phyloP scores from a whole-genome alignment of 345 rosid species.

The Rhodomyrtus tomentosa region DNA sequence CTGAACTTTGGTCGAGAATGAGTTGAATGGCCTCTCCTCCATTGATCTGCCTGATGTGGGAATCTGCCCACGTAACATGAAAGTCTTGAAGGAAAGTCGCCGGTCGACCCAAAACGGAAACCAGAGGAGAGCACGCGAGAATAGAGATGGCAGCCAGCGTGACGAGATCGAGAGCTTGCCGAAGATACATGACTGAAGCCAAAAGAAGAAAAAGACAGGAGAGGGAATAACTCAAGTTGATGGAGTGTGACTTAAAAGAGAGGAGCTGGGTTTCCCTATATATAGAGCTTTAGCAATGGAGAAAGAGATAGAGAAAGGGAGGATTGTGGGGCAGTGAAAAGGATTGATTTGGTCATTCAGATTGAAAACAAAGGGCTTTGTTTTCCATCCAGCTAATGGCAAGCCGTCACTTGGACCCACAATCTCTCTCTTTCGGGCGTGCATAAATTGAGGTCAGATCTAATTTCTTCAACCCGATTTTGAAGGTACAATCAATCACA shows the following conservation, averaged over 20 bases:
- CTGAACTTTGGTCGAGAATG: conserved; percentile 69
- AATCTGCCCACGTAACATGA: conserved; percentile 53
- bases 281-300: background rate
- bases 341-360: background rate
- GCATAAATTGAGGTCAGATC: background rate
- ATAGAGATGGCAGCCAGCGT: background rate
- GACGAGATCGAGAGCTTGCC: background rate
- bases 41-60: conserved; percentile 56
- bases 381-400: conserved; percentile 77
- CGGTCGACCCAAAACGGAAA: conserved; percentile 30
- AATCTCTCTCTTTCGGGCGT: background rate
- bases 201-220: background rate
- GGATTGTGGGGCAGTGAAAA: conserved; percentile 4
- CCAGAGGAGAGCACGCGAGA: background rate
- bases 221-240: background rate
- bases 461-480: background rate
- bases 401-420: conserved; percentile 56
- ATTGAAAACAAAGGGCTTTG: conserved; percentile 17
- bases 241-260: background rate
- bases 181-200: background rate
- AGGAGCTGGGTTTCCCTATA: conserved; percentile 1
- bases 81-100: conserved; percentile 61
- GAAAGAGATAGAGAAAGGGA: background rate
- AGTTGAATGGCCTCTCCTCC: conserved; percentile 80
- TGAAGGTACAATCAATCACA: background rate